Percentiles rank a stretch among this genome's conserved stretches.
phyloP scores from a whole-genome alignment of 2,329 filamentous ascomycete species.

The Colletotrichum paranaense region DNA sequence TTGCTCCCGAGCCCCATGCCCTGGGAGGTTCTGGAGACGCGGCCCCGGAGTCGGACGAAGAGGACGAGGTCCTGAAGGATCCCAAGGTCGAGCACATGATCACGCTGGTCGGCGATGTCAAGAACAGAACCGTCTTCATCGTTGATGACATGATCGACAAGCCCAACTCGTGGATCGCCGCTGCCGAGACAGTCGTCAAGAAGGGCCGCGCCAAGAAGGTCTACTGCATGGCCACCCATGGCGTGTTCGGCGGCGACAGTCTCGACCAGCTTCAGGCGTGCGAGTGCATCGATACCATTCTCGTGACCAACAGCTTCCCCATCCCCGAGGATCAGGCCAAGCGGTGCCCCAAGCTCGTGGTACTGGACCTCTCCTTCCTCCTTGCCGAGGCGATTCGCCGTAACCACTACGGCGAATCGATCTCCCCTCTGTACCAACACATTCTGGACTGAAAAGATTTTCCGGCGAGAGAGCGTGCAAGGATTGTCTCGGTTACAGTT shows the following conservation, averaged over 20 bases:
- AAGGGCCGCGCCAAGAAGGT: conserved; percentile 91
- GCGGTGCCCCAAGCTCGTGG: conserved; percentile 83
- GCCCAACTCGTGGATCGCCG: conserved; percentile 95
- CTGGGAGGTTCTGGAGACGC: conserved; percentile 89
- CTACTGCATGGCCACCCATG: conserved; percentile 97
- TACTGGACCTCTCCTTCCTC: conserved; percentile 89
- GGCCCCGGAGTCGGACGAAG: conserved; percentile 86
- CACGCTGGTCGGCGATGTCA: conserved; percentile 95
- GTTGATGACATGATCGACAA: conserved; percentile 99
- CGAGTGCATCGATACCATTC: conserved; percentile 91
- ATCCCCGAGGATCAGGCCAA: conserved; percentile 80
- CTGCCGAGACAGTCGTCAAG: conserved; percentile 96
- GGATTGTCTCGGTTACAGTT: conserved; percentile 33
- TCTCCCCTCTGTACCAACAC: conserved; percentile 76
- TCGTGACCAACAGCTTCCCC: conserved; percentile 98
- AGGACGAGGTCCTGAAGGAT: conserved; percentile 88
- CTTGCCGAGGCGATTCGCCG: conserved; percentile 92
- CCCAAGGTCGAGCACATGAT: conserved; percentile 92
- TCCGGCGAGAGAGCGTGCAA: conserved; percentile 39
- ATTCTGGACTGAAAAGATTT: conserved; percentile 58
- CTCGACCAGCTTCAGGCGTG: conserved; percentile 91
- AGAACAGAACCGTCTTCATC: conserved; percentile 88
- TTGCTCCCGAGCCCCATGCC: conserved; percentile 76
- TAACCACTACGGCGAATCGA: conserved; percentile 95
- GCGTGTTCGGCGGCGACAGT: conserved; percentile 90